Conservation (phyloP, 1,139 yeast genomes). For the Scheffersomyces titani region DNA sequence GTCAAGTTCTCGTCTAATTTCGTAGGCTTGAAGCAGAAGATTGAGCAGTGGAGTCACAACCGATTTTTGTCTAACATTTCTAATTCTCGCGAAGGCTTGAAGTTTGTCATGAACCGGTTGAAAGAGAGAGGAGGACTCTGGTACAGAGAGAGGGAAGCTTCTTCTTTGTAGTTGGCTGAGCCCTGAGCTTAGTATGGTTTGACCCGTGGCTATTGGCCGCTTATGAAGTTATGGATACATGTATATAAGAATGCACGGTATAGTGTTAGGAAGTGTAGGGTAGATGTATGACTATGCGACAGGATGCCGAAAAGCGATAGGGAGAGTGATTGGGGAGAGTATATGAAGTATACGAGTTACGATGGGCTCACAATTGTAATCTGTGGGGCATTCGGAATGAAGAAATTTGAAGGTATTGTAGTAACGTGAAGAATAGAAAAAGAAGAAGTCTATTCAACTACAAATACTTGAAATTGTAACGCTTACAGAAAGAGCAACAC, state of each 20-base stretch:
- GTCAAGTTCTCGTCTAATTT: conserved; percentile 79
- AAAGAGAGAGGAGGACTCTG: conserved; percentile 19
- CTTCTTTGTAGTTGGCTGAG: background rate
- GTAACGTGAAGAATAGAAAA: background rate
- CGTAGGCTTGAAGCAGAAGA: conserved; percentile 65
- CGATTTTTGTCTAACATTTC: conserved; percentile 68
- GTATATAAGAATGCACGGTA: background rate
- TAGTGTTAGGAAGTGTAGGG: background rate
- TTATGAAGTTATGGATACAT: background rate
- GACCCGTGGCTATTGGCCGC: background rate
- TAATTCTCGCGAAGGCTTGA: conserved; percentile 72
- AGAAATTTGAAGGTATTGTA: background rate
- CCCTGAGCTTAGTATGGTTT: background rate
- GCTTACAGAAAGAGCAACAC: background rate
- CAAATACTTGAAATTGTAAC: background rate
- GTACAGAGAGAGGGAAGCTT: conserved; percentile 5
- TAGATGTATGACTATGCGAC: background rate
- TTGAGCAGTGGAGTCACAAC: conserved; percentile 81
- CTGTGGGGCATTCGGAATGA: no score
- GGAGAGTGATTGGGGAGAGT: background rate
- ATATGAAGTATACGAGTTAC: background rate
- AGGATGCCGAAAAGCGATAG: background rate
- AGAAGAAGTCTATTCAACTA: no score
- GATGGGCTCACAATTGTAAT: background rate
- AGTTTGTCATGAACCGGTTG: conserved; percentile 67